Evolutionary conservation across 108 stramenopile species (phyloP), one percentile per base, ranked within the genome.

Genomic region (Fragilaria radians): DNA sequence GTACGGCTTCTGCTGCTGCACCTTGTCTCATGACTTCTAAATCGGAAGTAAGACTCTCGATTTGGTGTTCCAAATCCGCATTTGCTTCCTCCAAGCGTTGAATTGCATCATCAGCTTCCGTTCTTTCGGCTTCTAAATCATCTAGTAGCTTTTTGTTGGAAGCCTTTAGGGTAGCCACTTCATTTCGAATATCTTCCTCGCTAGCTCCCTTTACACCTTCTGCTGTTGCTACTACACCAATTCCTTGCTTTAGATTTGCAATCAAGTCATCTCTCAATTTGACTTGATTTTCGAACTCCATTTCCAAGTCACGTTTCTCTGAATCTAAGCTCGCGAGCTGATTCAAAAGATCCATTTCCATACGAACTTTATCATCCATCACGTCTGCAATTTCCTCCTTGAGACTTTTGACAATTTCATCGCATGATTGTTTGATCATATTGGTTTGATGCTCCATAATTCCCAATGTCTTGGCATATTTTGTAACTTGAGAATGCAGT

Each of bases 311-410:
- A 24, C 65, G 32, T 26, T 69, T 70, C 32, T 82, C 70, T 23
- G 62, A 70, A 46, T 88, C 78, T 33, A 88, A 52, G 22, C 52
- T 62, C 0, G 80, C 66, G 28, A 88, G 52, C 54, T 88, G 78
- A 49, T 82, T 83, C 36, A 83, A 65, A 68, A 88, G 67, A 21
- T 79, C 82, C 49, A 70, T 46, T 73, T 88, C 86, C 49, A 74
- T 62, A 29, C 61, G 66, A 3, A 69, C 61, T 48, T 78, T 54
- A 21, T 82, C 86, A 57, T 84, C 83, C 59, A 78, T 76, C 22
- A 88, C 51, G 51, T 85, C 79, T 24, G 74, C 76, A 46, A 88
- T 67, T 70, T 88, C 83, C 71, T 88, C 81, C 54, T 88, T 88
- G 48, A 85, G 62, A 26, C 70, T 78, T 29, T 75, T 62, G 42